Conservation (phyloP, 768 basidiomycete genomes). For the Gymnopilus dilepis region DNA sequence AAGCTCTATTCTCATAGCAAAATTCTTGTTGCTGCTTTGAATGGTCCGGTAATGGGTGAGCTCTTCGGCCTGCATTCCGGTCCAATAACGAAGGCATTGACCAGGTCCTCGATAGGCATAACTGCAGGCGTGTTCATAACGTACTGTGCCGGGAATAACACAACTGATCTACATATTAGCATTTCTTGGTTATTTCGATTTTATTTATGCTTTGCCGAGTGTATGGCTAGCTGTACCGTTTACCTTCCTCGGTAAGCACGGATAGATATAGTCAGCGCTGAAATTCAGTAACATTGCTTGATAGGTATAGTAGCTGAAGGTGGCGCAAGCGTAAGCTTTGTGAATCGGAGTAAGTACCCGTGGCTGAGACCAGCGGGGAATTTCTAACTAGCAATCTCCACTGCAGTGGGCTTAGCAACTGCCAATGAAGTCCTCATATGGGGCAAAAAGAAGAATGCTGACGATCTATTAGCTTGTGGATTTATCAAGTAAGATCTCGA, state of each 20-base stretch:
- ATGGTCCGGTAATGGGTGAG: constrained; percentile 78
- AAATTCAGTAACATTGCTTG: not conserved
- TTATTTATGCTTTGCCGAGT: constrained; percentile 68
- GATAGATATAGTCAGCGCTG: too few relatives aligned
- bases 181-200: constrained; percentile 75
- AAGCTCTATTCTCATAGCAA: constrained; percentile 75
- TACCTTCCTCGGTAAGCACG: constrained; percentile 58
- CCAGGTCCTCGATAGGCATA: constrained; percentile 51
- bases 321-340: constrained; percentile 71
- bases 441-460: constrained; percentile 67
- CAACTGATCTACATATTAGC: constrained; percentile 40
- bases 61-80: not conserved
- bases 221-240: constrained; percentile 72
- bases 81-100: not conserved
- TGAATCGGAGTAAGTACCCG: constrained; percentile 59
- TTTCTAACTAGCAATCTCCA: not conserved
- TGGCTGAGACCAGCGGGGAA: not conserved
- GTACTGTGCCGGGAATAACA: not conserved
- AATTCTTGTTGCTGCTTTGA: constrained; percentile 70
- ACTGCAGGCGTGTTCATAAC: constrained; percentile 74
- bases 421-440: constrained; percentile 76
- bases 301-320: constrained; percentile 71
- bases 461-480: constrained; percentile 60
- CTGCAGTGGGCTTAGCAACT: constrained; percentile 66
- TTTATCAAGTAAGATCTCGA: constrained; percentile 62